Conservation (phyloP, 768 basidiomycete genomes). For the Naematelia aurantialba region DNA sequence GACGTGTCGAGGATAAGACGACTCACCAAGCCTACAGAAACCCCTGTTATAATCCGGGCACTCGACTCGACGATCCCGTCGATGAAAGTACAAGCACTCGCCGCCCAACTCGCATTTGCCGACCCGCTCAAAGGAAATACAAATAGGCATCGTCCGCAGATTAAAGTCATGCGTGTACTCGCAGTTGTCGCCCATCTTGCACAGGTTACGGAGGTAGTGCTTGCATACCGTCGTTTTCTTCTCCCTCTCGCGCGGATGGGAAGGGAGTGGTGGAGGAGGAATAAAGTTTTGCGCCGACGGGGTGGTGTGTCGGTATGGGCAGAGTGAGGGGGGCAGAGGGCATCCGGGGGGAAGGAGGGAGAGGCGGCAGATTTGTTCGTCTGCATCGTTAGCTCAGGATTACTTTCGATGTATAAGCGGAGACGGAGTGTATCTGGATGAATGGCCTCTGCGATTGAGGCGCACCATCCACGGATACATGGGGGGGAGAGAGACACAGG, state of each 20-base stretch:
- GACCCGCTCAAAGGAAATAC: slow-evolving; percentile 98
- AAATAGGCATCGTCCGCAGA: slow-evolving; percentile 91
- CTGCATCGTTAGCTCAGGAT: not conserved
- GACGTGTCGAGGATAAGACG: slow-evolving; percentile 4
- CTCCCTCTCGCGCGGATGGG: slow-evolving; percentile 58
- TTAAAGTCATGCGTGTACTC: slow-evolving; percentile 99
- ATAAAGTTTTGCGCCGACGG: slow-evolving; percentile 88
- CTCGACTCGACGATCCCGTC: slow-evolving; percentile 79
- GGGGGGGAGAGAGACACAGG: no score
- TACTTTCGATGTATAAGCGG: not conserved
- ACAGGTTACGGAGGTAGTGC: slow-evolving; percentile 95
- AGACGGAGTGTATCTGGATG: not conserved
- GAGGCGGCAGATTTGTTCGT: slow-evolving; percentile 76
- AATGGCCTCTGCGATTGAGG: no score
- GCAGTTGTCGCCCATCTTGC: slow-evolving; percentile 96
- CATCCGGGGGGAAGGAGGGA: slow-evolving; percentile 76
- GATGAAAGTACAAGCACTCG: slow-evolving; percentile 81
- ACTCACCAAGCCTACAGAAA: slow-evolving; percentile 85
- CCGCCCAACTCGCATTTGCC: slow-evolving; percentile 96
- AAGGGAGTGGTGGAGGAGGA: slow-evolving; percentile 74
- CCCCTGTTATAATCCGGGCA: slow-evolving; percentile 95
- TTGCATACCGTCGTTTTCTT: slow-evolving; percentile 78
- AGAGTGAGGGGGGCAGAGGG: slow-evolving; percentile 84
- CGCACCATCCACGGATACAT: no score
- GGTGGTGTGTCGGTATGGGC: slow-evolving; percentile 84